These are phyloP conservation scores for Luffa aegyptiaca DNA, from an alignment of 306 rosid species.

Conservation along the genomic window DNA sequence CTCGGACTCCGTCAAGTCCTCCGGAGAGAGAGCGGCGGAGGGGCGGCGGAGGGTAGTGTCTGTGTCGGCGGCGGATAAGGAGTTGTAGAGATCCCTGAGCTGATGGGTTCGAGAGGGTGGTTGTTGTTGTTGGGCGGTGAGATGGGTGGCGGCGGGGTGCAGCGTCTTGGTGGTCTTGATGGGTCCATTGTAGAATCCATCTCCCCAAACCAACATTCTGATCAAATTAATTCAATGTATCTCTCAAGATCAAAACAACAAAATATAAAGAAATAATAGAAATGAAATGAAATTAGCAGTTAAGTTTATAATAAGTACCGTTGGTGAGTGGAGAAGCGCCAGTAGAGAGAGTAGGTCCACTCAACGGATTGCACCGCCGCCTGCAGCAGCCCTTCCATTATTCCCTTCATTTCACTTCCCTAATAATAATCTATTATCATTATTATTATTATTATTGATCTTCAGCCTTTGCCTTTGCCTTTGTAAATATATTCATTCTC, in stretches of 20 bases:
- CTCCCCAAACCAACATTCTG: conserved; percentile 77
- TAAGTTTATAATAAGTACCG: conserved; percentile 23
- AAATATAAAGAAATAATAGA: too few species aligned
- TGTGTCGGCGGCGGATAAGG: conserved; percentile 68
- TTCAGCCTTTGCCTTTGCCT: too few species aligned
- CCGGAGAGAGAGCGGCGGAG: conserved; percentile 83
- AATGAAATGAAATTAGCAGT: too few species aligned
- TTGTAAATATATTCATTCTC: too few species aligned
- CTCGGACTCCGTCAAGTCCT: conserved; percentile 90
- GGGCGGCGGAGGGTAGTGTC: conserved; percentile 80
- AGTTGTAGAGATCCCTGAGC: conserved; percentile 78
- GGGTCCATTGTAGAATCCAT: conserved; percentile 94
- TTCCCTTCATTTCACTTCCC: rapidly evolving
- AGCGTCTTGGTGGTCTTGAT: conserved; percentile 89
- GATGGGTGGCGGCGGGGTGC: conserved; percentile 69
- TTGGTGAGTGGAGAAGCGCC: conserved; percentile 84
- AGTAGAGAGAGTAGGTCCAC: conserved; percentile 94
- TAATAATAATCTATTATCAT: too few species aligned
- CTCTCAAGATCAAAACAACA: too few species aligned
- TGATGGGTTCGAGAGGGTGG: conserved; percentile 56
- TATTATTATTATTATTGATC: too few species aligned
- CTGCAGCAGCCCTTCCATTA: conserved; percentile 47
- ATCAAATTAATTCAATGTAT: not conserved
- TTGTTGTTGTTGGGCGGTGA: not conserved
- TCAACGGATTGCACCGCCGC: conserved; percentile 92